phyloP scores from a whole-genome alignment of 2,329 filamentous ascomycete genomes.

The Xylaria arbuscula region DNA sequence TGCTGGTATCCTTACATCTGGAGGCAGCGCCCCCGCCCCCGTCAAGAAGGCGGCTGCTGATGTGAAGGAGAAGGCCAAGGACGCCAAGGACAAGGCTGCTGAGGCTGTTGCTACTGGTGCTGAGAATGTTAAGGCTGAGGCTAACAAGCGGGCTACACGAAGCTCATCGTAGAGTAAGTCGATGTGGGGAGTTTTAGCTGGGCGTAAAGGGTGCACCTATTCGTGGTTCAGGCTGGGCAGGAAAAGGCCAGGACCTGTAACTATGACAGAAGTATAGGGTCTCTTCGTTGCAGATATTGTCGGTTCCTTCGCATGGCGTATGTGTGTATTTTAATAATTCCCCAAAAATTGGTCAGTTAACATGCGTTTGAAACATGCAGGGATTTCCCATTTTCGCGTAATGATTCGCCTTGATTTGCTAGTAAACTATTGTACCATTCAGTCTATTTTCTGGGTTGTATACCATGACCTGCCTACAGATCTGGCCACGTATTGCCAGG shows the following conservation, averaged over 20 bases:
- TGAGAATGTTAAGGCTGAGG: constrained; percentile 81
- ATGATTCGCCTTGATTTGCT: too few species aligned
- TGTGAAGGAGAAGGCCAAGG: constrained; percentile 76
- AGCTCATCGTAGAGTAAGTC: constrained; percentile 60
- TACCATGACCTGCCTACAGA: not conserved
- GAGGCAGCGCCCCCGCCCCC: constrained; percentile 73
- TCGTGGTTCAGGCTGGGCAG: constrained; percentile 32
- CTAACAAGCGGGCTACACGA: constrained; percentile 68
- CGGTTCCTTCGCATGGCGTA: constrained; percentile 46
- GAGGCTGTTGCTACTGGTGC: constrained; percentile 70
- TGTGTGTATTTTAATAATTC: constrained; percentile 44
- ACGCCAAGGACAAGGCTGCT: constrained; percentile 78
- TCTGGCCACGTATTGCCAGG: not conserved
- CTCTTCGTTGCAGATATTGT: constrained; percentile 39
- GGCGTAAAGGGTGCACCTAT: constrained; percentile 29
- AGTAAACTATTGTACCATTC: not conserved
- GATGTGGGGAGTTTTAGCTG: constrained; percentile 18
- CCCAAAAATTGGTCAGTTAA: constrained; percentile 37
- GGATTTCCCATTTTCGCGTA: not conserved
- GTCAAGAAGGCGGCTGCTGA: constrained; percentile 76
- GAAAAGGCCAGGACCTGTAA: constrained; percentile 36
- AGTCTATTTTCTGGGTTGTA: not conserved
- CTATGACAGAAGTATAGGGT: constrained; percentile 38
- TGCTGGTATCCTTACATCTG: constrained; percentile 72
- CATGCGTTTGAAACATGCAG: not conserved